These are phyloP conservation scores for Daedaleopsis nitida DNA, from an alignment of 768 basidiomycete species.

Conservation along the genomic window DNA sequence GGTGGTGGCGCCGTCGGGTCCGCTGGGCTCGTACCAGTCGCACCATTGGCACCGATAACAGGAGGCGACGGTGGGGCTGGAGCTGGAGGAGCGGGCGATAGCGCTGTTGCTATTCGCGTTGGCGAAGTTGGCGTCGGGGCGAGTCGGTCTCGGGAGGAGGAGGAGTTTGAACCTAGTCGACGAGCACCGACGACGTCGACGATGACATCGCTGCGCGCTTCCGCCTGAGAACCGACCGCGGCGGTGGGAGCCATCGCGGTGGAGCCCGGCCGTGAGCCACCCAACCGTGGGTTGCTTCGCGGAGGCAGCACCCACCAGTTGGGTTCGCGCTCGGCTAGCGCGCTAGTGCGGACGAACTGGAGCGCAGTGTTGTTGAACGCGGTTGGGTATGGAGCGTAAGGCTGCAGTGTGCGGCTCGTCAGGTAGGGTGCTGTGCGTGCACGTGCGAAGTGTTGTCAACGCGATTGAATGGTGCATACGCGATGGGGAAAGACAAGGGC, in stretches of 20 bases:
- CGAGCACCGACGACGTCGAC: no score
- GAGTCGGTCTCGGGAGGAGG: no score
- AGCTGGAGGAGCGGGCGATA: not conserved
- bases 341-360: slow-evolving; percentile 44
- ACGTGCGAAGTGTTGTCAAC: not conserved
- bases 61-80: no score
- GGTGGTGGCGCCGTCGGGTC: no score
- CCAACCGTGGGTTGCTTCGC: not conserved
- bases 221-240: no score
- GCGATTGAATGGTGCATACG: not conserved
- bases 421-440: slow-evolving; percentile 49
- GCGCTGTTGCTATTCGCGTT: no score
- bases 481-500: not conserved
- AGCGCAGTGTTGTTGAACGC: slow-evolving; percentile 71
- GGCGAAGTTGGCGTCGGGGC: no score
- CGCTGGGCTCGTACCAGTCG: no score
- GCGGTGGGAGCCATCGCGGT: not conserved
- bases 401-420: slow-evolving; percentile 49
- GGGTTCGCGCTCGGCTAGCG: slow-evolving; percentile 25
- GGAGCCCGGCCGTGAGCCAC: no score
- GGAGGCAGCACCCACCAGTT: slow-evolving; percentile 32
- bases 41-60: no score
- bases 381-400: slow-evolving; percentile 50
- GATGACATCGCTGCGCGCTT: no score
- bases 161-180: no score